phyloP scores from a whole-genome alignment of 495 filamentous ascomycete species.

The Cairneyella variabilis region DNA sequence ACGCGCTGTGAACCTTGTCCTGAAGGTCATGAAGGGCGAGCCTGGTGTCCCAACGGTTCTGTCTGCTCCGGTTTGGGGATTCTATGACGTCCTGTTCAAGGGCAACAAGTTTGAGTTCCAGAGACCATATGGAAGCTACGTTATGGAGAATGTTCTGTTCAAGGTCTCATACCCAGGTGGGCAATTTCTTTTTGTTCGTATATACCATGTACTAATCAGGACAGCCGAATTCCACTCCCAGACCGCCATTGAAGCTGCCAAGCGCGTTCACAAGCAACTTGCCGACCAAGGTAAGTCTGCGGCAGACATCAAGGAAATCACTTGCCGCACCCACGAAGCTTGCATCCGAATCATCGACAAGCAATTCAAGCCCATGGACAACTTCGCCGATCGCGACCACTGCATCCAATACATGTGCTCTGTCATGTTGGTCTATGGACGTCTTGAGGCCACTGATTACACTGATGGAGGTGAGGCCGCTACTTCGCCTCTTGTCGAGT shows the following conservation, averaged over 20 bases:
- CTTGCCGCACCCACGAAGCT: slow-evolving; percentile 95
- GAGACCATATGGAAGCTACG: slow-evolving; percentile 92
- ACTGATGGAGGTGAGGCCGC: slow-evolving; percentile 87
- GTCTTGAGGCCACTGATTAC: slow-evolving; percentile 88
- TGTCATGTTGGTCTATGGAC: slow-evolving; percentile 90
- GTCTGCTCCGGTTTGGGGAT: slow-evolving; percentile 92
- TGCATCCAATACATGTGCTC: slow-evolving; percentile 99
- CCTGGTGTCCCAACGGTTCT: slow-evolving; percentile 87
- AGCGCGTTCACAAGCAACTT: slow-evolving; percentile 80
- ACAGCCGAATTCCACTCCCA: slow-evolving; percentile 97
- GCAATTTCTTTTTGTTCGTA: slow-evolving; percentile 26
- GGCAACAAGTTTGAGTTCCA: slow-evolving; percentile 95
- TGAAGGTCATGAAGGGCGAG: slow-evolving; percentile 93
- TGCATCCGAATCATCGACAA: slow-evolving; percentile 99
- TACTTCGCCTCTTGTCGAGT: slow-evolving; percentile 82
- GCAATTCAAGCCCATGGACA: slow-evolving; percentile 99
- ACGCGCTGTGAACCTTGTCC: slow-evolving; percentile 86
- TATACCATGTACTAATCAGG: slow-evolving; percentile 10
- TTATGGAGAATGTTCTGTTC: slow-evolving; percentile 99
- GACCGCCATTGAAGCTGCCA: slow-evolving; percentile 91
- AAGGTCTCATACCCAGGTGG: slow-evolving; percentile 95
- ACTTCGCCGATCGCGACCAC: slow-evolving; percentile 98
- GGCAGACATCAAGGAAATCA: slow-evolving; percentile 88
- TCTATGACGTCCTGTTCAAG: slow-evolving; percentile 97
- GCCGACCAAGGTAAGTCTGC: slow-evolving; percentile 83